phyloP scores from a whole-genome alignment of 2,329 filamentous ascomycete genomes.

The Trichoderma citrinoviride region DNA sequence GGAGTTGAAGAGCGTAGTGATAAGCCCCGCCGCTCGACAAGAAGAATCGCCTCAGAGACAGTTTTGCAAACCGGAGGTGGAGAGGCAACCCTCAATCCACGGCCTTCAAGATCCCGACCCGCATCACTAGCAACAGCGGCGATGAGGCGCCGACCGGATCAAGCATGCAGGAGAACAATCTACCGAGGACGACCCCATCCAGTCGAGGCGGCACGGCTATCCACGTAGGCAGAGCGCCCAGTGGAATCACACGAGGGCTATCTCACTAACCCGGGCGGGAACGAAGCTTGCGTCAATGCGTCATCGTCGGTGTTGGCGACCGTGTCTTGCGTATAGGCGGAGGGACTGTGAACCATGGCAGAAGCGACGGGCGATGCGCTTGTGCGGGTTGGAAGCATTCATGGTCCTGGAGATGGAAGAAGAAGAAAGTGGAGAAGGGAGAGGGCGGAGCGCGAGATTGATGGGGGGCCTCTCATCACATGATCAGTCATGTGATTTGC shows the following conservation, averaged over 20 bases:
- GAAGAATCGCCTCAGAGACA: background rate
- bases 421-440: background rate
- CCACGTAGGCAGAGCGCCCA: background rate
- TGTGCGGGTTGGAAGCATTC: background rate
- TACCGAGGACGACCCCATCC: too few species aligned
- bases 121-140: too few species aligned
- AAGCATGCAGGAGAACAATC: too few species aligned
- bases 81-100: too few species aligned
- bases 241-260: background rate
- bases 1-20: background rate
- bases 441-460: background rate
- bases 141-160: too few species aligned
- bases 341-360: background rate
- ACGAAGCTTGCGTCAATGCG: background rate
- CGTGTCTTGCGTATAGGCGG: background rate
- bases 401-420: background rate
- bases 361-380: background rate
- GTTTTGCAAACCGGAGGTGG: background rate
- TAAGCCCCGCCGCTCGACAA: background rate
- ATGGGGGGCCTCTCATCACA: background rate
- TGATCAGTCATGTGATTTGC: background rate
- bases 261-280: slow-evolving; percentile 5
- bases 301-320: background rate
- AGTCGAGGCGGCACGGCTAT: background rate
- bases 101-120: too few species aligned